phyloP scores from a whole-genome alignment of 1,284 basidiomycete species.

The Sporisorium reilianum region DNA sequence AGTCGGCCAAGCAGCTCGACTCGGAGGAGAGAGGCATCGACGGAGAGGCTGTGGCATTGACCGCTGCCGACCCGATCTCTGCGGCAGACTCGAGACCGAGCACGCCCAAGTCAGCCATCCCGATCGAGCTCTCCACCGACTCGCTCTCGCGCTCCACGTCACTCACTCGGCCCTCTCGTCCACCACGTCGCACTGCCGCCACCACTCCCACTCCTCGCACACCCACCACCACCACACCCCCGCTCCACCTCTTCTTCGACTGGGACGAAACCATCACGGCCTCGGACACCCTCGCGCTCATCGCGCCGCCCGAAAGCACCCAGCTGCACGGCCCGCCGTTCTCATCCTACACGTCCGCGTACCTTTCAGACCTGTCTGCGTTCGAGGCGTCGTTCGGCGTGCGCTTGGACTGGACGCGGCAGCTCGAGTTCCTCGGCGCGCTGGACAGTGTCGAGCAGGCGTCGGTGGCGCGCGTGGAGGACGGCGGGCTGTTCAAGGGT shows the following conservation, averaged over 20 bases:
- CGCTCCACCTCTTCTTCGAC: slow-evolving; percentile 58
- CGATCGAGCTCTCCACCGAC: slow-evolving; percentile 11
- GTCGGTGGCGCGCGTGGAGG: slow-evolving; percentile 43
- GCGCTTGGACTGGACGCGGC: slow-evolving; percentile 14
- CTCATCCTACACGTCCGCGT: slow-evolving; percentile 48
- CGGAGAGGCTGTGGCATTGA: not conserved
- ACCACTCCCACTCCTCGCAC: not conserved
- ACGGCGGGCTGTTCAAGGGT: slow-evolving; percentile 54
- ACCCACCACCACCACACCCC: not conserved
- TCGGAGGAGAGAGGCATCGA: not conserved
- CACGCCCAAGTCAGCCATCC: slow-evolving; percentile 3
- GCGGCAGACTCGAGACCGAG: not conserved
- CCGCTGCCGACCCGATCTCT: not conserved
- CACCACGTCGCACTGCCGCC: slow-evolving; percentile 21
- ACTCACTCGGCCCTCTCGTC: slow-evolving; percentile 29
- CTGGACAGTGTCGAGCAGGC: slow-evolving; percentile 51
- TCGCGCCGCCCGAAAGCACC: slow-evolving; percentile 47
- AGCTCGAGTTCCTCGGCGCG: slow-evolving; percentile 39
- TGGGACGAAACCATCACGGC: slow-evolving; percentile 68
- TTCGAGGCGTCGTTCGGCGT: slow-evolving; percentile 21
- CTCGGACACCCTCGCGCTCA: slow-evolving; percentile 59
- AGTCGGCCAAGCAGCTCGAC: not conserved
- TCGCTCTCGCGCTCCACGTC: slow-evolving; percentile 22
- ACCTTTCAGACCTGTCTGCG: slow-evolving; percentile 43
- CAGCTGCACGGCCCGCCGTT: slow-evolving; percentile 44